Evolutionary conservation across 169 alveolate genomes (phyloP), one percentile per base, ranked within the genome.

Genomic region (Plasmodium sp.): DNA sequence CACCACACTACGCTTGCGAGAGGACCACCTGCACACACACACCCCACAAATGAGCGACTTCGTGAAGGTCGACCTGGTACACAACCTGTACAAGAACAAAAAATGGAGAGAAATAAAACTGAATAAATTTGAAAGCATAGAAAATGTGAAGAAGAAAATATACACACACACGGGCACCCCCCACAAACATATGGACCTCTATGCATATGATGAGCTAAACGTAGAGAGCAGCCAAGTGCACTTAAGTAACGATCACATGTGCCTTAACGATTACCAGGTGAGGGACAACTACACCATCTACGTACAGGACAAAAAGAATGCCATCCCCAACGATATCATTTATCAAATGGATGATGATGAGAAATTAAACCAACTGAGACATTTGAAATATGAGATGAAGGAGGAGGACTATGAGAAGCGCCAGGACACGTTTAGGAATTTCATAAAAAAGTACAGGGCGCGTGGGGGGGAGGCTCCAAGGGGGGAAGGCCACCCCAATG

Each of bases 381-480:
- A 94, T 43, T 56, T 94, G 83, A 96, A 96, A 92, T 98, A 97
- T 92, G 93, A 93, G 71, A 97, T 98, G 92, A 96, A 98, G 10
- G 99, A 98, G 34, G 99, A 98, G 75, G 98, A 97, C 54, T 98
- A 98, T 94, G 95, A 88, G 74, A 93, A 96, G 56, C 95, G 99
- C 36, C 97, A 93, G 16, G 96, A 93, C 33, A 97, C 96, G 41
- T 84, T 98, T 54, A 85, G 99, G 75, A 96, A 94, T 41, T 98
- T 98, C 94, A 96, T 97, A 67, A 93, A 93, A 86, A 93, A 96
- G 58, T 51, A 93, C 81, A 81, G 96, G 45, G 56, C 71, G 31
- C 58, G 71, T 45, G 43, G 72, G 48, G 93, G 56, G n/a, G 79
- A 10, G 9, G 39, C 12, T 33, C 34, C 45, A 22, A 83, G 56